Evolutionary conservation across 495 filamentous ascomycete species (phyloP).

Genomic region (Aspergillus leporis): DNA sequence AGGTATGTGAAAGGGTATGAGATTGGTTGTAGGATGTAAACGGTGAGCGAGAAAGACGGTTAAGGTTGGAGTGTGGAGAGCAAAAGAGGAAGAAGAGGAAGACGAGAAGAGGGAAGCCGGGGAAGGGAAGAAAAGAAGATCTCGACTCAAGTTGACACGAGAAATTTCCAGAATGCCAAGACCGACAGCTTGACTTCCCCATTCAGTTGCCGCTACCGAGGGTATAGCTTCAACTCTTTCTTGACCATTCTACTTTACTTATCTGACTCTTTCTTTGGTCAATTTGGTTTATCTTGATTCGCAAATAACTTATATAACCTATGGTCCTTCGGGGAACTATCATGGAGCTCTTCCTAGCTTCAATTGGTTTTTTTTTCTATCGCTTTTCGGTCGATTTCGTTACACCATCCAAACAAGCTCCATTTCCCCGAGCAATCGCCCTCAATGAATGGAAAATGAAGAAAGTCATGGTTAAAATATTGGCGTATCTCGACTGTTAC

Average conservation of each 20-base stretch:
- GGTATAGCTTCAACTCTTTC: conserved; percentile 21
- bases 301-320: too few relatives aligned
- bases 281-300: too few relatives aligned
- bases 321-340: not conserved
- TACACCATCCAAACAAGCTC: conserved; percentile 9
- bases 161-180: conserved; percentile 61
- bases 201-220: conserved; percentile 30
- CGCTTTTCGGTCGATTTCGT: not conserved
- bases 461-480: conserved; percentile 6
- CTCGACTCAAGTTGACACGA: conserved; percentile 35
- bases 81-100: conserved; percentile 23
- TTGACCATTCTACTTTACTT: not conserved
- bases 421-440: conserved; percentile 20
- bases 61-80: conserved; percentile 26
- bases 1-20: conserved; percentile 13
- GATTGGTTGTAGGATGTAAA: not conserved
- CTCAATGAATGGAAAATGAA: not conserved
- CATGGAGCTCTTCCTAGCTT: not conserved
- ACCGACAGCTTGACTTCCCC: conserved; percentile 29
- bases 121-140: conserved; percentile 37
- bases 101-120: conserved; percentile 31
- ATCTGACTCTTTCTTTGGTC: not conserved
- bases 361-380: not conserved
- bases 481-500: conserved; percentile 11
- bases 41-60: conserved; percentile 13